Conservation (phyloP, 2,329 filamentous ascomycete species). For the Ilyonectria robusta region DNA sequence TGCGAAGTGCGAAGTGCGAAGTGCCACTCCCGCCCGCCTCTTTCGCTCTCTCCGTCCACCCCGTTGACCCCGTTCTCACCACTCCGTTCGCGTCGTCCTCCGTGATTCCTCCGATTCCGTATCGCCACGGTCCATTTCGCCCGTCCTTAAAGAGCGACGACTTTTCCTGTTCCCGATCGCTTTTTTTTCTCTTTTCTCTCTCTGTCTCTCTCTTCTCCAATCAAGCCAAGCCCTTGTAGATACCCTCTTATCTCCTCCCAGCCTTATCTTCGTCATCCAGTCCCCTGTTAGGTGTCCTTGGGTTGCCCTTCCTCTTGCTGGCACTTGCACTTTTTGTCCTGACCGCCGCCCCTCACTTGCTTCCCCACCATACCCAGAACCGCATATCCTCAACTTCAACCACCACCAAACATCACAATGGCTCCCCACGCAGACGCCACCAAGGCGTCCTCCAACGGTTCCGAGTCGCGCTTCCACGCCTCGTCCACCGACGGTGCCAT, state of each 20-base stretch:
- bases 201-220: conserved; percentile 17
- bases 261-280: conserved; percentile 15
- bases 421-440: conserved; percentile 69
- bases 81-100: conserved; percentile 15
- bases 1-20: neutral
- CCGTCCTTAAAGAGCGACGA: conserved; percentile 42
- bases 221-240: conserved; percentile 15
- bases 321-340: neutral
- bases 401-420: conserved; percentile 58
- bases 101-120: conserved; percentile 27
- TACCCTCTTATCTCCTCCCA: conserved; percentile 17
- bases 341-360: conserved; percentile 19
- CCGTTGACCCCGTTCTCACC: conserved; percentile 11
- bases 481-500: conserved; percentile 86
- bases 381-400: conserved; percentile 1
- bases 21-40: conserved; percentile 26
- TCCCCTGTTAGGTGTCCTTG: neutral
- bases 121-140: conserved; percentile 12
- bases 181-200: neutral
- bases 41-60: conserved; percentile 4
- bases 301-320: neutral
- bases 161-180: conserved; percentile 23
- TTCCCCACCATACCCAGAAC: conserved; percentile 9
- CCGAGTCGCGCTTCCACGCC: conserved; percentile 74
- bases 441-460: conserved; percentile 45